phyloP scores from a whole-genome alignment of 1,284 basidiomycete species.

The Mycosarcoma maydis region DNA sequence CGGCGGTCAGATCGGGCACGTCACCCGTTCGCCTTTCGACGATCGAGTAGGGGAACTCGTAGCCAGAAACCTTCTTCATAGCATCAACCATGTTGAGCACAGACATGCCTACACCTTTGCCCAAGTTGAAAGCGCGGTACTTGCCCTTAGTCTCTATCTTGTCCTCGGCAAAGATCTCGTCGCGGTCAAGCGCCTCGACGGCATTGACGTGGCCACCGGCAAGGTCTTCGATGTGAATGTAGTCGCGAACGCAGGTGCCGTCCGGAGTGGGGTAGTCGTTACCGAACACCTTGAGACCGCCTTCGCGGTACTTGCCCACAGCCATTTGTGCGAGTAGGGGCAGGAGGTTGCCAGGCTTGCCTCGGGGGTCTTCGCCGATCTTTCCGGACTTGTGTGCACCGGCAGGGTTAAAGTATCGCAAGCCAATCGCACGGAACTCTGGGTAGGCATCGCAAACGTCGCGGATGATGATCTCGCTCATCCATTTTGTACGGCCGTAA shows the following conservation, averaged over 20 bases:
- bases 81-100: slow-evolving; percentile 94
- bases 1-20: slow-evolving; percentile 95
- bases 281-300: slow-evolving; percentile 90
- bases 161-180: slow-evolving; percentile 70
- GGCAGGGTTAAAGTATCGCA: slow-evolving; percentile 97
- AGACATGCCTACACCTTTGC: slow-evolving; percentile 89
- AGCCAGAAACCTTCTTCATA: slow-evolving; percentile 92
- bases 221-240: slow-evolving; percentile 95
- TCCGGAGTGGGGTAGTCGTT: slow-evolving; percentile 97
- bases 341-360: slow-evolving; percentile 92
- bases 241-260: slow-evolving; percentile 84
- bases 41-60: slow-evolving; percentile 79
- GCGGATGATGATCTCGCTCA: slow-evolving; percentile 89
- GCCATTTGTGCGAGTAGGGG: slow-evolving; percentile 96
- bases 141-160: slow-evolving; percentile 68
- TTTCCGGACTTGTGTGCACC: slow-evolving; percentile 94
- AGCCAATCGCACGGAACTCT: slow-evolving; percentile 80
- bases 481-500: slow-evolving; percentile 94
- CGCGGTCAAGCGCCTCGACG: slow-evolving; percentile 80
- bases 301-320: slow-evolving; percentile 83
- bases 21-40: slow-evolving; percentile 88
- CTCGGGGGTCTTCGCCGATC: slow-evolving; percentile 95
- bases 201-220: slow-evolving; percentile 92
- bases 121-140: slow-evolving; percentile 95
- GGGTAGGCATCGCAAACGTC: slow-evolving; percentile 85